phyloP scores from a whole-genome alignment of 2,329 filamentous ascomycete species.

The Pseudogymnoascus sp. region DNA sequence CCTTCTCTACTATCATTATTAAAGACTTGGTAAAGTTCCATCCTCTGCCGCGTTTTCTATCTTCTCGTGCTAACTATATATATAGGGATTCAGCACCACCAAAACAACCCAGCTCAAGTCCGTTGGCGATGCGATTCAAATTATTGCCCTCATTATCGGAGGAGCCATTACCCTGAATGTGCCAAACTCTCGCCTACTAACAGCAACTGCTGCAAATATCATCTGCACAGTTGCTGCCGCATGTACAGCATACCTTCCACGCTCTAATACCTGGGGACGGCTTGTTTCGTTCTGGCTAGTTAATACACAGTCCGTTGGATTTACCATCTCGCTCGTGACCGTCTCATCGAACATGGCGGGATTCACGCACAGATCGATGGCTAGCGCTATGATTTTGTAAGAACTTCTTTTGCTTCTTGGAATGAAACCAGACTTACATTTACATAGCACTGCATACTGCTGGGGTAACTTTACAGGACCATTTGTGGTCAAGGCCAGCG shows the following conservation, averaged over 20 bases:
- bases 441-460: slow-evolving; percentile 30
- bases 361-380: slow-evolving; percentile 18
- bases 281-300: slow-evolving; percentile 34
- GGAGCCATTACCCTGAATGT: slow-evolving; percentile 32
- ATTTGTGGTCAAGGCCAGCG: slow-evolving; percentile 31
- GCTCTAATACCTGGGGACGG: slow-evolving; percentile 30
- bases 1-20: slow-evolving; percentile 32
- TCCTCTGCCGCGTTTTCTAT: not conserved
- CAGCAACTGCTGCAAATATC: slow-evolving; percentile 29
- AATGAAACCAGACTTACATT: not conserved
- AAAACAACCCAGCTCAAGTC: slow-evolving; percentile 31
- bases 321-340: slow-evolving; percentile 32
- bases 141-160: slow-evolving; percentile 31
- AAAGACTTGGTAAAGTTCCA: slow-evolving; percentile 21
- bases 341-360: slow-evolving; percentile 25
- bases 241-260: slow-evolving; percentile 30
- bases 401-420: not conserved
- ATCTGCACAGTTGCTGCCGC: slow-evolving; percentile 31
- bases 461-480: slow-evolving; percentile 35
- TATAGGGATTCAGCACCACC: slow-evolving; percentile 27
- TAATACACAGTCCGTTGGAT: slow-evolving; percentile 32
- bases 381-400: slow-evolving; percentile 31
- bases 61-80: not conserved
- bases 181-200: slow-evolving; percentile 27
- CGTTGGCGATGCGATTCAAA: slow-evolving; percentile 33